These are phyloP conservation scores for Quillaja saponaria DNA, from an alignment of 306 rosid genomes.

Conservation along the genomic window DNA sequence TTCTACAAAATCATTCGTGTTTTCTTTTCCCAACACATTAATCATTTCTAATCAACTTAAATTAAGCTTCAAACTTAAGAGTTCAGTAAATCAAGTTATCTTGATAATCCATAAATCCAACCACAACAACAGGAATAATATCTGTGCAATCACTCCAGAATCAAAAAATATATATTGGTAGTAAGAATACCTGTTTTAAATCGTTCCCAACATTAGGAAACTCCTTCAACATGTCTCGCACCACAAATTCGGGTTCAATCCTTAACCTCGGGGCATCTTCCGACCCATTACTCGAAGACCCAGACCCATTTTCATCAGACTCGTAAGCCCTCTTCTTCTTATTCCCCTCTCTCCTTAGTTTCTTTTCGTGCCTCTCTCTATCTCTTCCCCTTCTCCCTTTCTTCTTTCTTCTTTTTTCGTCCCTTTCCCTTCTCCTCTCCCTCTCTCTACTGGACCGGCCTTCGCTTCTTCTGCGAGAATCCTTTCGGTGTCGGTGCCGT, in stretches of 20 bases:
- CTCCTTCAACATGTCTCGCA: slow-evolving; percentile 53
- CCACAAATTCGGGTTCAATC: slow-evolving; percentile 48
- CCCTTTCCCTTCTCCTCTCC: slow-evolving; percentile 50
- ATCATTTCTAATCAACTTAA: too few relatives aligned
- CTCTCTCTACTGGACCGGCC: slow-evolving; percentile 51
- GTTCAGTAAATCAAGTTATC: too few relatives aligned
- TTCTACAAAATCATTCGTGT: too few relatives aligned
- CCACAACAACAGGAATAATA: too few relatives aligned
- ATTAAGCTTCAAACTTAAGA: too few relatives aligned
- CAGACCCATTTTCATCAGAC: slow-evolving; percentile 33
- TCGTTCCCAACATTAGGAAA: slow-evolving; percentile 76
- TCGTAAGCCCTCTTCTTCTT: slow-evolving; percentile 42
- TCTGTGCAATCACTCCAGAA: too few relatives aligned
- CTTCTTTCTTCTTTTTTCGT: slow-evolving; percentile 41
- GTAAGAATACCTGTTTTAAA: slow-evolving; percentile 58
- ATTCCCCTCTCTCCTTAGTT: slow-evolving; percentile 36
- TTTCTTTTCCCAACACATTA: too few relatives aligned
- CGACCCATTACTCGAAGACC: slow-evolving; percentile 28
- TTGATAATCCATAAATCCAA: too few relatives aligned
- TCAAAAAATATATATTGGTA: too few relatives aligned
- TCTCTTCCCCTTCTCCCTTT: slow-evolving; percentile 35
- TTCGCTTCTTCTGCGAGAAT: slow-evolving; percentile 44
- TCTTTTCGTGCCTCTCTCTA: slow-evolving; percentile 44
- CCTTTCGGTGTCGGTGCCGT: slow-evolving; percentile 48
- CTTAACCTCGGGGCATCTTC: slow-evolving; percentile 36